Base-by-base conservation (phyloP, 2,329 filamentous ascomycete genomes). In the Fusarium sp. region DNA sequence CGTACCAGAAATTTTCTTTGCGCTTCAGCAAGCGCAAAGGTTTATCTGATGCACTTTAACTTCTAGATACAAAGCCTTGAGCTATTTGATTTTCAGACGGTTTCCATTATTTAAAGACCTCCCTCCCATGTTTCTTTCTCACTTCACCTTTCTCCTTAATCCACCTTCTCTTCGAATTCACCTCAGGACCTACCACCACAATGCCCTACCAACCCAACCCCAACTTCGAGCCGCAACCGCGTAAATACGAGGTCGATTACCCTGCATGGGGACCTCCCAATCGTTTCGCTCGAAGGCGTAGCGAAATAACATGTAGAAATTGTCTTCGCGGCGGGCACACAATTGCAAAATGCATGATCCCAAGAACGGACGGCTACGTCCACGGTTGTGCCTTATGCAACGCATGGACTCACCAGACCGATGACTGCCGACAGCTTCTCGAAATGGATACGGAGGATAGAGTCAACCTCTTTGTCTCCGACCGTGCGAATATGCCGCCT, bases 1-100 rank as follows among this genome's bases (percentile, higher is more conserved):
- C 34, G 16, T 38, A 38, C 32, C 32, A 3, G 16, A 6, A 0
- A 38, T 18, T 18, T 5, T 11, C 32, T 38, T 18, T 10, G 5
- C 5, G 3, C 32, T 18, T 10, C 15, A 34, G 4, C n/a, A n/a
- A 34, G 32, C 15, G 5, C 16, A 0, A 34, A 18, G 32, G 16
- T 34, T 18, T 34, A 10, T 38, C 16, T 11, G 1, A 38, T 38
- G 16, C 34, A 9, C 3, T 38, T 38, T 11, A 6, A 38, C 1
- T 16, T 38, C 16, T 4, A 18, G 9, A n/a, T n/a, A 4, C 6
- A 5, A 2, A 11, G 16, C 16, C 5, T 38, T 11, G 1, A 0
- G 3, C 9, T 4, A 38, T 38, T 38, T 6, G 1, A 2, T 1
- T 38, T 38, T 38, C 16, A 6, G 0, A 0, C 1, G 1, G 16